A percentile compares a stretch with the other conserved stretches of the same genome.
Evolutionary conservation across 1,284 basidiomycete genomes (phyloP).

Genomic region (Ceratobasidium sp.): DNA sequence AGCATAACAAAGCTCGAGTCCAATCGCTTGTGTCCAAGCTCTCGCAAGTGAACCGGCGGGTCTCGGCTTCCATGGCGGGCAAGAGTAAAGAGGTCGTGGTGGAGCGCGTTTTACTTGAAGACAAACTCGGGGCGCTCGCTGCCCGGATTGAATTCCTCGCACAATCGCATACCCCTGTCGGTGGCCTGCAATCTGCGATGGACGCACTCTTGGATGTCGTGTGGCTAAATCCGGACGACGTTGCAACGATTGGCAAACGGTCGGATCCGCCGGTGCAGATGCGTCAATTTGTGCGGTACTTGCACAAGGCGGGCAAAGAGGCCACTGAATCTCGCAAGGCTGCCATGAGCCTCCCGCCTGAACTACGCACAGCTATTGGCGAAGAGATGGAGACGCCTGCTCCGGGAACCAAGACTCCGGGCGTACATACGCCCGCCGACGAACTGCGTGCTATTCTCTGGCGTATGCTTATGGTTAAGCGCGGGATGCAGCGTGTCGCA

Average conservation of each 20-base stretch:
- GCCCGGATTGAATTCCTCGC: constrained; percentile 28
- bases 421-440: neutral
- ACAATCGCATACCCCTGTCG: neutral
- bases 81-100: neutral
- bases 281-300: constrained; percentile 12
- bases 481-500: constrained; percentile 12
- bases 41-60: constrained; percentile 14
- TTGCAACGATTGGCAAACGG: neutral
- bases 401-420: neutral
- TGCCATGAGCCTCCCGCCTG: neutral
- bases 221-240: constrained; percentile 1
- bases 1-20: constrained; percentile 12
- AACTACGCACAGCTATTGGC: neutral
- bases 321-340: neutral
- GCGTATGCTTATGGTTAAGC: constrained; percentile 26
- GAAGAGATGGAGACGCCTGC: constrained; percentile 14
- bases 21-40: constrained; percentile 6
- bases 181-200: neutral
- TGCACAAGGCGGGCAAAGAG: neutral
- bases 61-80: constrained; percentile 12
- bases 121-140: constrained; percentile 16
- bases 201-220: neutral
- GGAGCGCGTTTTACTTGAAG: constrained; percentile 18
- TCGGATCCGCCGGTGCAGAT: constrained; percentile 17
- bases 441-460: constrained; percentile 6